Evolutionary conservation across 345 rosid genomes (phyloP).

Genomic region (Pugionium dolabratum): DNA sequence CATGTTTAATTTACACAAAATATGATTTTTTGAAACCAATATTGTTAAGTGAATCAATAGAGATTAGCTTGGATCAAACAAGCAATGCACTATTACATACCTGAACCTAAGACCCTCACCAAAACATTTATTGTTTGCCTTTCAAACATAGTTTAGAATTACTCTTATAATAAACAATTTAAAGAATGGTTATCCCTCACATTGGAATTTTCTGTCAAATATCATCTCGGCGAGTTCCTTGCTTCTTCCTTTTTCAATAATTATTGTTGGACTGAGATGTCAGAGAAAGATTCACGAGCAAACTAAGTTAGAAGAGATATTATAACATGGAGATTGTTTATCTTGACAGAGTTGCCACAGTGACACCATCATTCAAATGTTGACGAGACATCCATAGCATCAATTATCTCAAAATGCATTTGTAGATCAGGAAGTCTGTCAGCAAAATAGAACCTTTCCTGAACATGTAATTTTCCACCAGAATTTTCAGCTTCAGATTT

Average conservation of each 20-base stretch:
- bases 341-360: background rate
- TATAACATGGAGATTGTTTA: background rate
- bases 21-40: too few relatives aligned
- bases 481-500: slow-evolving; percentile 46
- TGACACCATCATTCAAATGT: background rate
- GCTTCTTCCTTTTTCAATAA: background rate
- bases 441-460: slow-evolving; percentile 64
- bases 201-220: background rate
- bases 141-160: background rate
- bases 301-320: background rate
- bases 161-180: background rate
- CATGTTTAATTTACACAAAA: background rate
- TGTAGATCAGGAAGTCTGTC: slow-evolving; percentile 60
- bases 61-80: background rate
- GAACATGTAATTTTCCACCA: slow-evolving; percentile 53
- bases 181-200: slow-evolving; percentile 6
- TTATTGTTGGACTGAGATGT: slow-evolving; percentile 4
- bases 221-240: background rate
- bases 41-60: background rate
- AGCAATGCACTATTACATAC: slow-evolving; percentile 7
- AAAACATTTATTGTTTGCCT: background rate
- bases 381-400: slow-evolving; percentile 61
- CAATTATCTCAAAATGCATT: slow-evolving; percentile 87
- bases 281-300: slow-evolving; percentile 12
- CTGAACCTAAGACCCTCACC: too few relatives aligned